Percentiles rank a stretch among this genome's conserved stretches.
Evolutionary conservation across 2,329 filamentous ascomycete genomes (phyloP).

Genomic region (Diaporthe destruens): DNA sequence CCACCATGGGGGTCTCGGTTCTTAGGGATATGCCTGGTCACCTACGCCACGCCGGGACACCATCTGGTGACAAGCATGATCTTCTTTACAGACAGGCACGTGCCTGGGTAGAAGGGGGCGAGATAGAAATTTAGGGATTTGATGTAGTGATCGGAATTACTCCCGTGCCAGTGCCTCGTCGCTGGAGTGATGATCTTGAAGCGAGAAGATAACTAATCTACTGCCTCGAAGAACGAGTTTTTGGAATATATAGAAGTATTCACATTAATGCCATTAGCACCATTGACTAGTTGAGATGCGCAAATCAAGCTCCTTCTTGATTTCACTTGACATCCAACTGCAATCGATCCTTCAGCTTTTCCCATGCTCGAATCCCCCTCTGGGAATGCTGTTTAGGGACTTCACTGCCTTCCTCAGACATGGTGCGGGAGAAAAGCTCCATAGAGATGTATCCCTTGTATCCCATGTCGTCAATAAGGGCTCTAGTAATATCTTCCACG

Average conservation of each 20-base stretch:
- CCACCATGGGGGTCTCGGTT: constrained; percentile 59
- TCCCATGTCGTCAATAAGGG: constrained; percentile 66
- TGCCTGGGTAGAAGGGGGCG: constrained; percentile 9
- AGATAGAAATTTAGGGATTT: background rate
- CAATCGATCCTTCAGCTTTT: constrained; percentile 53
- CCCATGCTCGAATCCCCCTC: constrained; percentile 64
- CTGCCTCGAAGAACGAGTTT: too few relatives aligned
- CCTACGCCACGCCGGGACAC: constrained; percentile 47
- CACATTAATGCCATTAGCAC: background rate
- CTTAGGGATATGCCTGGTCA: constrained; percentile 60
- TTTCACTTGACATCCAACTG: constrained; percentile 44
- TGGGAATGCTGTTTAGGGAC: constrained; percentile 65
- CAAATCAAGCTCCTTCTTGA: background rate
- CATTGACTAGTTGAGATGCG: background rate
- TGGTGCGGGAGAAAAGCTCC: constrained; percentile 69
- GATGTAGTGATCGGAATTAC: background rate
- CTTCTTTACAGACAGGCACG: constrained; percentile 6
- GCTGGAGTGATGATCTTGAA: background rate
- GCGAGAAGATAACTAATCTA: background rate
- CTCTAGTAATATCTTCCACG: constrained; percentile 62
- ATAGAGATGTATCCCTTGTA: constrained; percentile 71
- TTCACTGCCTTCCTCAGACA: constrained; percentile 56
- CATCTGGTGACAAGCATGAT: constrained; percentile 10
- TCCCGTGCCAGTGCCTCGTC: background rate
- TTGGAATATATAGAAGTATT: background rate